Conservation (phyloP, 768 basidiomycete species). For the Gymnopilus dilepis region DNA sequence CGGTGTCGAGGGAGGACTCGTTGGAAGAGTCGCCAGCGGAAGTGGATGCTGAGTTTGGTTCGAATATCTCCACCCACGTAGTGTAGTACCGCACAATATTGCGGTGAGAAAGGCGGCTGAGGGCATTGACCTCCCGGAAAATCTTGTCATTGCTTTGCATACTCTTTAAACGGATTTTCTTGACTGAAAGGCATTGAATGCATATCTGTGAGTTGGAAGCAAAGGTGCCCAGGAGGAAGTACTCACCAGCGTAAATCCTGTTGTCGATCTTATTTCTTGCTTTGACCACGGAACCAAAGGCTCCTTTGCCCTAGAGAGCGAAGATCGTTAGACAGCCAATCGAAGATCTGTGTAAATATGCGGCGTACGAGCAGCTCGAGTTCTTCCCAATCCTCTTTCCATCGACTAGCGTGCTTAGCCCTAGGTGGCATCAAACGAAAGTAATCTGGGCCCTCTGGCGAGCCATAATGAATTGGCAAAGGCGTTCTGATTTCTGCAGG, state of each 20-base stretch:
- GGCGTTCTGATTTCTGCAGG: conserved; percentile 55
- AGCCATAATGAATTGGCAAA: conserved; percentile 50
- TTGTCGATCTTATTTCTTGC: conserved; percentile 88
- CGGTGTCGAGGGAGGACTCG: conserved; percentile 28
- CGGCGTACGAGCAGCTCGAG: conserved; percentile 74
- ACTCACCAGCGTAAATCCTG: conserved; percentile 79
- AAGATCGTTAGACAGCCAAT: background rate
- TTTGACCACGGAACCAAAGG: conserved; percentile 94
- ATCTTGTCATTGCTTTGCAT: conserved; percentile 86
- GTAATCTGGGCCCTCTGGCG: conserved; percentile 69
- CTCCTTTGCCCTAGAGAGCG: conserved; percentile 75
- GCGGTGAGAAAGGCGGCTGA: conserved; percentile 87
- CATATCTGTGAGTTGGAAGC: conserved; percentile 4
- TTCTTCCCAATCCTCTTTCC: conserved; percentile 95
- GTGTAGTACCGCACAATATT: conserved; percentile 93
- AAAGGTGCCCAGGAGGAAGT: background rate
- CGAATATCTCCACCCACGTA: conserved; percentile 83
- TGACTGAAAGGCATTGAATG: conserved; percentile 51
- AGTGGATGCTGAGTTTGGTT: conserved; percentile 49
- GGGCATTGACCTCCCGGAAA: conserved; percentile 87
- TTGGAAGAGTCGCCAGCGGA: conserved; percentile 55
- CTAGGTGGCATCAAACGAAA: conserved; percentile 47
- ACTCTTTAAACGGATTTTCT: conserved; percentile 85
- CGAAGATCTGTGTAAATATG: background rate
- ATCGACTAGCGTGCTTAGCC: conserved; percentile 70